Base-by-base conservation (phyloP, 2,329 filamentous ascomycete genomes). In the Phialophora chinensis region DNA sequence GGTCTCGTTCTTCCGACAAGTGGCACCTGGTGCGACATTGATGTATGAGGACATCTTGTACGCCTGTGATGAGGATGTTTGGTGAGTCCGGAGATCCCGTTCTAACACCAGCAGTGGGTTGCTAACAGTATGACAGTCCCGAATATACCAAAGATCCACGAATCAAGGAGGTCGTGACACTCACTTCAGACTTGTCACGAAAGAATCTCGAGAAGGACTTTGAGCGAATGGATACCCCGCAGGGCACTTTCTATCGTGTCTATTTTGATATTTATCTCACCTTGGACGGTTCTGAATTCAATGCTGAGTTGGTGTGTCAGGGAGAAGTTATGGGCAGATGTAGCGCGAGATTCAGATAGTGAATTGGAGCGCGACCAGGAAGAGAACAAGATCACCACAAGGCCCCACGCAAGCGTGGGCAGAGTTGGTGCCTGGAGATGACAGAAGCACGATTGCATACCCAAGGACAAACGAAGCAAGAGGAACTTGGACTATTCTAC, bases 201-300 rank as follows among this genome's bases (percentile, higher is more conserved):
- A 99, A 98, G 86, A 98, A 98, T 78, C 89, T 99, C 12, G 95
- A 99, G 80, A 98, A 97, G 81, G 95, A 99, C 79, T 99, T 99
- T 75, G 95, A 99, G 82, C 89, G 95, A 77, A 98, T 98, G 95
- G 95, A 98, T 78, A 98, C 95, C 1, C 93, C 95, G 5, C 94
- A 99, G 79, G 95, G 95, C 69, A 96, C 92, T 3, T 97, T 97
- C 79, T 97, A 97, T 84, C 89, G 92, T 70, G 85, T 87, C 54
- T 87, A 87, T 77, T 87, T 87, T 72, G 85, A 87, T 72, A 87
- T 87, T 66, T 96, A 96, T 79, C 87, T 99, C 71, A 98, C 95
- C 0, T 89, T 99, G 17, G 95, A 99, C 75, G 95, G 95, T 25
- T 96, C 92, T 60, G 95, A 99, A 79, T 98, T 99, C 84, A 98